A percentile compares a stretch with the other conserved stretches of the same genome.
Conservation (phyloP, 495 filamentous ascomycete genomes). For the Pyrenula aspistea region DNA sequence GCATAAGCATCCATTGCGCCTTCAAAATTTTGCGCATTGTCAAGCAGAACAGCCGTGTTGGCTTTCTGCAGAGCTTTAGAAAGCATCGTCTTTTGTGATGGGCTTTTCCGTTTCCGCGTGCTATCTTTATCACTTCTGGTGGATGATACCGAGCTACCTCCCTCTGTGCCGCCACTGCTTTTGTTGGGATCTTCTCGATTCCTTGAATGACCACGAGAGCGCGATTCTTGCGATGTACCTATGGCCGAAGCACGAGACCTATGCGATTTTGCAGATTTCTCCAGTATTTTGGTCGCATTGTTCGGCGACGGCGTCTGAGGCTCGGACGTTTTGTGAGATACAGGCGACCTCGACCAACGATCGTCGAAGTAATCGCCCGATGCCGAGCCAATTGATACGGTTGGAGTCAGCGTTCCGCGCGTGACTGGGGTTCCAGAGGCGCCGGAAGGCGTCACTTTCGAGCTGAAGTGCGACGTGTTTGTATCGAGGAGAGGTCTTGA, state of each 20-base stretch:
- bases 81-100: conserved; percentile 81
- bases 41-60: conserved; percentile 85
- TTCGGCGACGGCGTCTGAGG: conserved; percentile 13
- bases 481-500: neutral
- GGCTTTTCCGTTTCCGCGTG: conserved; percentile 26
- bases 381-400: conserved; percentile 10
- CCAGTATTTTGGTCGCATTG: conserved; percentile 11
- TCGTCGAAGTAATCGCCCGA: conserved; percentile 16
- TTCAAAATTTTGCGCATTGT: conserved; percentile 89
- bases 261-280: neutral
- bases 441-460: conserved; percentile 9
- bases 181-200: conserved; percentile 8
- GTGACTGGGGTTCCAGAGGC: conserved; percentile 10
- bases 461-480: neutral
- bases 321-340: conserved; percentile 3
- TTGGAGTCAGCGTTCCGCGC: conserved; percentile 1
- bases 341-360: conserved; percentile 11
- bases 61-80: conserved; percentile 89
- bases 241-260: neutral
- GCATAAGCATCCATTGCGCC: conserved; percentile 84
- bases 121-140: conserved; percentile 16
- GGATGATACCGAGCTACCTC: conserved; percentile 13
- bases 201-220: conserved; percentile 4
- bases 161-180: conserved; percentile 14
- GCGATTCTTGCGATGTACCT: conserved; percentile 3